Evolutionary conservation across 1,284 basidiomycete species (phyloP).

Genomic region (Moesziomyces parantarcticus): DNA sequence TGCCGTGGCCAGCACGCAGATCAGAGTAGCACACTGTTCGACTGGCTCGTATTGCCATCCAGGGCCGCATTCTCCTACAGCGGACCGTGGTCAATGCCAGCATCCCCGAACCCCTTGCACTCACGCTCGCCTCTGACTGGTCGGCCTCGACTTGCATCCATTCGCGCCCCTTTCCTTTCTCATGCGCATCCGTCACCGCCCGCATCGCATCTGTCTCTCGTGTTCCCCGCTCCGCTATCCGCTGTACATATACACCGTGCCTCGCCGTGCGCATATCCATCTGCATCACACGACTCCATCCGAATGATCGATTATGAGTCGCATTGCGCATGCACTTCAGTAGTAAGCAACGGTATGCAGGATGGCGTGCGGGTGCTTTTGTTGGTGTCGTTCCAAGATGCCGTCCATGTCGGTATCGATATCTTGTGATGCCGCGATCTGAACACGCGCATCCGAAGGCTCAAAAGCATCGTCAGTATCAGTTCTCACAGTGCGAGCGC

Average conservation of each 20-base stretch:
- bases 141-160: background rate
- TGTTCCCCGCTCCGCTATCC: background rate
- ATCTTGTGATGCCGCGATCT: conserved; percentile 88
- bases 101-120: background rate
- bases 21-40: background rate
- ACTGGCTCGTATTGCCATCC: conserved; percentile 1
- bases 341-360: conserved; percentile 77
- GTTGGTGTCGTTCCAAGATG: conserved; percentile 85
- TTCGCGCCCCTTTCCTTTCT: background rate
- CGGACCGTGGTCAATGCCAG: conserved; percentile 6
- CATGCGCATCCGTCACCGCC: background rate
- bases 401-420: conserved; percentile 89
- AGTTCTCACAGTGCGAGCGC: background rate
- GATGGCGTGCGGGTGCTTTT: conserved; percentile 89
- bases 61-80: conserved; percentile 2
- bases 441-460: conserved; percentile 1
- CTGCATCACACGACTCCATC: conserved; percentile 1
- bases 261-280: background rate
- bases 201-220: conserved; percentile 1
- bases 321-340: conserved; percentile 16
- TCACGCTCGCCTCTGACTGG: background rate
- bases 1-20: background rate
- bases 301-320: background rate
- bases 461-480: background rate
- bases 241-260: conserved; percentile 8